Base-by-base conservation (phyloP, 257 asterid species). In the Ilex asprella region DNA sequence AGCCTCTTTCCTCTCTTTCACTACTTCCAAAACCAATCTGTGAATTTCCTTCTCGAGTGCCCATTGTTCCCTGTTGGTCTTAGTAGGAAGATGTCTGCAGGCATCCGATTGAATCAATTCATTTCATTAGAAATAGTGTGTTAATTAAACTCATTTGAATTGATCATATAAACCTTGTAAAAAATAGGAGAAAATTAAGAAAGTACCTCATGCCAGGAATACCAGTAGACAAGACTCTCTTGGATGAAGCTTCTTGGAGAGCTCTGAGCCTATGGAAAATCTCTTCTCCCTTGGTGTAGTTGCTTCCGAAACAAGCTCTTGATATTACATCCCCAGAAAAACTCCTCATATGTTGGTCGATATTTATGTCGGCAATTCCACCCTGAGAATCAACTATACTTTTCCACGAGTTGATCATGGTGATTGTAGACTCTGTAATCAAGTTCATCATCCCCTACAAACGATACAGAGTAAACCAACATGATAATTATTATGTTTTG, bases 221-320 rank as follows among this genome's bases (percentile, higher is more conserved):
- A 30, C 82, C 87, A 12, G 69, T 16, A 3, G 74, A 27, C 62
- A 78, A 9, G 2, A 69, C 47, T 39, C 60, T 78, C 21, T 75
- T 70, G 50, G 82, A 75, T 1, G 68, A 58, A 15, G 59, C 35
- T 59, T 70, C 66, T 50, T 67, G 78, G 10, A 81, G 82, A 31
- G 56, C 62, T 6, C 49, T 68, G 16, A 81, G 56, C 66, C 54
- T 78, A 13, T 44, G 14, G 56, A 81, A 78, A 30, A 81, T 78
- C 4, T 79, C 75, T 60, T 75, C 69, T 14, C 82, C 87, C 69
- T 73, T 60, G 2, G 75, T 62, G 39, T 81, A 78, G 46, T 65
- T 78, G 31, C 82, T 76, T 1, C 84, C 87, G 52, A 81, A 81
- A 70, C 87, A 81, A 27, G 87, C 84, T 71, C 59, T 70, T 0